Evolutionary conservation across 306 rosid species (phyloP).

Genomic region (Pueraria montana): DNA sequence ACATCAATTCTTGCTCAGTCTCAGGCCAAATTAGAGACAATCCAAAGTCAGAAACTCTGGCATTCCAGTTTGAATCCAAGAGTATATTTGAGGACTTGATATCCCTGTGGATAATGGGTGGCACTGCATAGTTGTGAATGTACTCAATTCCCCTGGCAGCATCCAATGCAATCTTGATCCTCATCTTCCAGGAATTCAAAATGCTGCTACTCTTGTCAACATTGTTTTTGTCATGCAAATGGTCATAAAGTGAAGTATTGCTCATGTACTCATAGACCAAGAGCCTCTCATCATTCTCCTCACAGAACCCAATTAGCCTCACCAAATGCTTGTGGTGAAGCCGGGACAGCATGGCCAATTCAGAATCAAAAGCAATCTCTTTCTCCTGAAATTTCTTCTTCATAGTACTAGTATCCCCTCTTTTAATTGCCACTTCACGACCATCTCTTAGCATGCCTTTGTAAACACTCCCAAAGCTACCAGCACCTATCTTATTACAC

Average conservation of each 20-base stretch:
- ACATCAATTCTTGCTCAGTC: conserved; percentile 37
- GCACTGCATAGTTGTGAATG: conserved; percentile 62
- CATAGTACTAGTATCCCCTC: conserved; percentile 53
- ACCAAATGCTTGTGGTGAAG: conserved; percentile 66
- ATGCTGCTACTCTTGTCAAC: conserved; percentile 43
- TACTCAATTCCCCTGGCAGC: conserved; percentile 67
- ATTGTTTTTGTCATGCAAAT: conserved; percentile 53
- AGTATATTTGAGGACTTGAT: conserved; percentile 64
- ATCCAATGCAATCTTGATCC: conserved; percentile 58
- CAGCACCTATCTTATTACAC: conserved; percentile 54
- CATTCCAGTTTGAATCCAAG: conserved; percentile 60
- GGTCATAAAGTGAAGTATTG: conserved; percentile 58
- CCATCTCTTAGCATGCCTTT: conserved; percentile 54
- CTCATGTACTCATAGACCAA: conserved; percentile 61
- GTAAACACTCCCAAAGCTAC: conserved; percentile 64
- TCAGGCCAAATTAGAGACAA: conserved; percentile 48
- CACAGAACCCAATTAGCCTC: conserved; percentile 61
- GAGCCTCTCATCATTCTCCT: conserved; percentile 58
- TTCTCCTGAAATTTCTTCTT: conserved; percentile 62
- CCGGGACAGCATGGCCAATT: conserved; percentile 54
- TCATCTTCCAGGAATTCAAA: conserved; percentile 58
- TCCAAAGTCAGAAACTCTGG: conserved; percentile 64
- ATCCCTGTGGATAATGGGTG: conserved; percentile 59
- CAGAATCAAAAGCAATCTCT: conserved; percentile 63
- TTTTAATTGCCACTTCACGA: conserved; percentile 58